phyloP scores from a whole-genome alignment of 306 rosid species.

The Prunus fruticosa region DNA sequence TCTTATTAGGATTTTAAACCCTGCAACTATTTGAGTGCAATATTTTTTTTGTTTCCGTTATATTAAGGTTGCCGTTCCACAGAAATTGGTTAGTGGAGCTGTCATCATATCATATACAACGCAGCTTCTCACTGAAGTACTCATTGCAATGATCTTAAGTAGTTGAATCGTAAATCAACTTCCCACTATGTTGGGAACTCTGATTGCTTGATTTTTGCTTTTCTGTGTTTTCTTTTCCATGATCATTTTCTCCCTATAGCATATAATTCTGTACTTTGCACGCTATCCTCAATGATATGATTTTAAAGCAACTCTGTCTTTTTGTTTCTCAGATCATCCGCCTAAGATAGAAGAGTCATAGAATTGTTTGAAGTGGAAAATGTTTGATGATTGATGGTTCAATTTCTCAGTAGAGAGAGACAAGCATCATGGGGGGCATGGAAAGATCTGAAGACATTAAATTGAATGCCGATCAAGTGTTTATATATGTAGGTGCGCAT shows the following conservation, averaged over 20 bases:
- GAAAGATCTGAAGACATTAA: slow-evolving; percentile 2
- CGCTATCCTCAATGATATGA: background rate
- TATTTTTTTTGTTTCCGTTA: background rate
- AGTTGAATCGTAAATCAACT: background rate
- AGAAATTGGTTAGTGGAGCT: background rate
- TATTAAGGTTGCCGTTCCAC: background rate
- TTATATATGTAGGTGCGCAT: background rate
- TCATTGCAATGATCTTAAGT: no score
- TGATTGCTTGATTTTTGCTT: background rate
- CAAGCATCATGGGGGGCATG: background rate
- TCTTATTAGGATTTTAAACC: background rate
- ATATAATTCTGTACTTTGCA: background rate
- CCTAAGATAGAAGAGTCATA: slow-evolving; percentile 4
- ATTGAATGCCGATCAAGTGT: background rate
- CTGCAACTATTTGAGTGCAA: background rate
- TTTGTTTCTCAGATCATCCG: slow-evolving; percentile 17
- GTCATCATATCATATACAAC: background rate
- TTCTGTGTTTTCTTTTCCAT: background rate
- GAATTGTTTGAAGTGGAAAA: background rate
- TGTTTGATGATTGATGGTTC: background rate
- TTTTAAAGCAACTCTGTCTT: background rate
- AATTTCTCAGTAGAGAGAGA: background rate
- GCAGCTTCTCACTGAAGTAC: background rate
- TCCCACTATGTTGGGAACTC: background rate
- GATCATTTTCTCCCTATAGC: background rate